These are phyloP conservation scores for Kwoniella sp. DNA, from an alignment of 768 basidiomycete species.

Conservation along the genomic window DNA sequence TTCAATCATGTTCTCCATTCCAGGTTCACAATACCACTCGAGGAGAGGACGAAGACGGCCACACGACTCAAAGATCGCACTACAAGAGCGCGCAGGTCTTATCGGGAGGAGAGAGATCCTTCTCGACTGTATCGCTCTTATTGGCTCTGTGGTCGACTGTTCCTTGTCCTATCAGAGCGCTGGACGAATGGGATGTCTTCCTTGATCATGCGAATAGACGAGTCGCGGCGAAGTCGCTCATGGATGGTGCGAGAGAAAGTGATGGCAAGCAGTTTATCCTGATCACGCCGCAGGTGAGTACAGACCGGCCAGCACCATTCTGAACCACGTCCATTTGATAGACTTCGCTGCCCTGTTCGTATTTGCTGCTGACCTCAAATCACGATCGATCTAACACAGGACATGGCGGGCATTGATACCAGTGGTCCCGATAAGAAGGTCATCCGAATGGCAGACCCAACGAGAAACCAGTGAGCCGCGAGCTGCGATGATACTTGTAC, in stretches of 20 bases:
- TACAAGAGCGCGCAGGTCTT: conserved; percentile 48
- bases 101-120: conserved; percentile 94
- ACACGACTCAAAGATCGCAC: conserved; percentile 47
- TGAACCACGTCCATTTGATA: too few species aligned
- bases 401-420: conserved; percentile 44
- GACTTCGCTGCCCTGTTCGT: background rate
- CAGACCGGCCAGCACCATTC: too few species aligned
- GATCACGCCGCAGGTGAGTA: conserved; percentile 77
- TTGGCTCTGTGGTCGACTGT: conserved; percentile 96
- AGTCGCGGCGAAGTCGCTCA: conserved; percentile 95
- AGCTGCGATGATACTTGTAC: background rate
- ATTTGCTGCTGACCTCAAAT: background rate
- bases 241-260: conserved; percentile 82
- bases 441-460: conserved; percentile 50
- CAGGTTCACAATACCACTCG: conserved; percentile 17
- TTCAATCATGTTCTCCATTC: too few species aligned
- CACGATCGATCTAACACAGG: too few species aligned
- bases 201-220: conserved; percentile 67
- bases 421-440: conserved; percentile 37
- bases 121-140: conserved; percentile 89
- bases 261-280: conserved; percentile 90
- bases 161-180: conserved; percentile 87
- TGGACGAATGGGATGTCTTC: conserved; percentile 99
- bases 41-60: conserved; percentile 74
- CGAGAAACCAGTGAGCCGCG: conserved; percentile 33